Evolutionary conservation across 2,329 filamentous ascomycete genomes (phyloP).

Genomic region (Stemphylium lycopersici): DNA sequence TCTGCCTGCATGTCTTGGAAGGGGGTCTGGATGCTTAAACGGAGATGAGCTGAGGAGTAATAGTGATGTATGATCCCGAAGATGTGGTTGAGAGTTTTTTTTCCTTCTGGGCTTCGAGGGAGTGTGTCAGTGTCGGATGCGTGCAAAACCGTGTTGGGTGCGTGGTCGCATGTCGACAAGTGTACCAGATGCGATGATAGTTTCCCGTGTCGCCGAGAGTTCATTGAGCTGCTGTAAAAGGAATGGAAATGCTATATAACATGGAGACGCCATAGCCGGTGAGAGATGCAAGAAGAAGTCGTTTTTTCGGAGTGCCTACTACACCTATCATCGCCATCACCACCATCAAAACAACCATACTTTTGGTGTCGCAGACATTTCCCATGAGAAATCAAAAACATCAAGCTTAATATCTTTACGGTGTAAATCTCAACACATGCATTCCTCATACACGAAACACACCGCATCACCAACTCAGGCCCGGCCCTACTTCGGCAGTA

Average conservation of each 20-base stretch:
- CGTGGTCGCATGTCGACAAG: neutral
- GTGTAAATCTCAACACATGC: neutral
- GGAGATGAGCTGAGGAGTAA: neutral
- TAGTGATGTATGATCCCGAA: neutral
- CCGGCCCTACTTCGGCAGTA: neutral
- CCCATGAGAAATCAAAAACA: neutral
- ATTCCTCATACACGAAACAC: neutral
- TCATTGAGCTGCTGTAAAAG: neutral
- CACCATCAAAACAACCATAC: neutral
- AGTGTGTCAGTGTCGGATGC: neutral
- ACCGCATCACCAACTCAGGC: neutral
- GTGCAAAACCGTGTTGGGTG: neutral
- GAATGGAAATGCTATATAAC: neutral
- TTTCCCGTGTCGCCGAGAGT: neutral
- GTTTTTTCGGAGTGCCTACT: neutral
- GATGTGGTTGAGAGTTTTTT: neutral
- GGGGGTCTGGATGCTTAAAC: neutral
- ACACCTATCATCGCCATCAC: neutral
- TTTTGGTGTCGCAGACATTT: neutral
- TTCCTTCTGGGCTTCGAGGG: neutral
- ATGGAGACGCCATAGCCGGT: neutral
- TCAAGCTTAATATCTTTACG: neutral
- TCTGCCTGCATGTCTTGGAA: neutral
- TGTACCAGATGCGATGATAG: neutral
- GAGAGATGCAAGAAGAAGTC: neutral